These are phyloP conservation scores for Termitomyces sp. DNA, from an alignment of 1,284 basidiomycete genomes.

Conservation along the genomic window DNA sequence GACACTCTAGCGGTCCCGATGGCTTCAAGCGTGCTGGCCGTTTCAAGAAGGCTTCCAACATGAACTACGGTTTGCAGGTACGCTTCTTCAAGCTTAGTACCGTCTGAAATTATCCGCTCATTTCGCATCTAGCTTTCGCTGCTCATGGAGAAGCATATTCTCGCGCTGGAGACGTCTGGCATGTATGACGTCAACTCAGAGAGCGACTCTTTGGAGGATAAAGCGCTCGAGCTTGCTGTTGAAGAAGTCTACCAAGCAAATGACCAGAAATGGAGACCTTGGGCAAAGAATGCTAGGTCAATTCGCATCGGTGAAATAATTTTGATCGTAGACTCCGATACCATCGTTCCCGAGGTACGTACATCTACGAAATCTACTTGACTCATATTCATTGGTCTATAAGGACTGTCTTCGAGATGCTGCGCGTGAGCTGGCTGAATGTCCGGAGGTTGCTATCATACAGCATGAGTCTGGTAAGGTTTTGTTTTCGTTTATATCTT, in stretches of 20 bases:
- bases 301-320: constrained; percentile 64
- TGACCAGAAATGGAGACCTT: constrained; percentile 50
- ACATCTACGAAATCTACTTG: background rate
- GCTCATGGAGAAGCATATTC: constrained; percentile 69
- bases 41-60: constrained; percentile 90
- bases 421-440: constrained; percentile 75
- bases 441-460: constrained; percentile 78
- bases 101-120: background rate
- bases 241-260: constrained; percentile 57
- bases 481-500: background rate
- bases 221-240: constrained; percentile 57
- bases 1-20: constrained; percentile 52
- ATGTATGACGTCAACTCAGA: constrained; percentile 28
- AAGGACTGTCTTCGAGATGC: constrained; percentile 83
- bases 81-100: background rate
- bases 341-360: constrained; percentile 68
- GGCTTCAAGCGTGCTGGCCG: constrained; percentile 82
- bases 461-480: constrained; percentile 62
- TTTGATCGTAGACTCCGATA: constrained; percentile 78
- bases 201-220: constrained; percentile 30
- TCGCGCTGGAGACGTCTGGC: constrained; percentile 40
- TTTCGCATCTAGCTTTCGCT: constrained; percentile 46
- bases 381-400: background rate
- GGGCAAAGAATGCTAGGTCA: constrained; percentile 61
- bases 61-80: constrained; percentile 64